phyloP scores from a whole-genome alignment of 1,139 yeast genomes.

The Yamadazyma dendronema region DNA sequence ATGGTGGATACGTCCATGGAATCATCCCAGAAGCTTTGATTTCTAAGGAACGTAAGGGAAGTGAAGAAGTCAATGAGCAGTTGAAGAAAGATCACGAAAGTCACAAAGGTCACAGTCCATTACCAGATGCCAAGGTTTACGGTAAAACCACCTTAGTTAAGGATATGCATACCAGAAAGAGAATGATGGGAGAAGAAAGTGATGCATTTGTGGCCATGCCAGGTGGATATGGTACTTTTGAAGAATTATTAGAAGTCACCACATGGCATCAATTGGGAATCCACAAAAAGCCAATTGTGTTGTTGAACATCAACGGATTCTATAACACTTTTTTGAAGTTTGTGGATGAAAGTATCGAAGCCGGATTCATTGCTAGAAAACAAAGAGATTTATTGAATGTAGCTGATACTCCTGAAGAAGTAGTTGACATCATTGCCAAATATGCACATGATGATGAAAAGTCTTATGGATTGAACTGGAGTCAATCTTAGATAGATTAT shows the following conservation, averaged over 20 bases:
- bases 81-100: slow-evolving; percentile 45
- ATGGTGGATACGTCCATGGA: slow-evolving; percentile 79
- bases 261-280: slow-evolving; percentile 89
- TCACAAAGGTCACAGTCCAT: slow-evolving; percentile 62
- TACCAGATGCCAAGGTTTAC: slow-evolving; percentile 58
- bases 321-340: slow-evolving; percentile 68
- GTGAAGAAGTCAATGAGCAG: slow-evolving; percentile 46
- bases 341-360: slow-evolving; percentile 51
- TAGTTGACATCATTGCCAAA: slow-evolving; percentile 55
- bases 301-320: slow-evolving; percentile 78
- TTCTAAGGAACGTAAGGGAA: slow-evolving; percentile 61
- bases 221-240: slow-evolving; percentile 90
- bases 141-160: slow-evolving; percentile 80
- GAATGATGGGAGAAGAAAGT: slow-evolving; percentile 84
- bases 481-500: slow-evolving; percentile 32
- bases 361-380: slow-evolving; percentile 66
- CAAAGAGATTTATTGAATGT: slow-evolving; percentile 70
- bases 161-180: slow-evolving; percentile 89
- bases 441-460: slow-evolving; percentile 74
- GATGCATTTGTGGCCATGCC: slow-evolving; percentile 87
- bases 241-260: slow-evolving; percentile 85
- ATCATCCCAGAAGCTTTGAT: slow-evolving; percentile 83
- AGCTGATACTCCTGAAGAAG: slow-evolving; percentile 66
- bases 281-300: slow-evolving; percentile 75
- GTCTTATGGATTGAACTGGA: slow-evolving; percentile 68